phyloP scores from a whole-genome alignment of 192 early-diverging fungal species.

The Umbelopsis ramanniana region DNA sequence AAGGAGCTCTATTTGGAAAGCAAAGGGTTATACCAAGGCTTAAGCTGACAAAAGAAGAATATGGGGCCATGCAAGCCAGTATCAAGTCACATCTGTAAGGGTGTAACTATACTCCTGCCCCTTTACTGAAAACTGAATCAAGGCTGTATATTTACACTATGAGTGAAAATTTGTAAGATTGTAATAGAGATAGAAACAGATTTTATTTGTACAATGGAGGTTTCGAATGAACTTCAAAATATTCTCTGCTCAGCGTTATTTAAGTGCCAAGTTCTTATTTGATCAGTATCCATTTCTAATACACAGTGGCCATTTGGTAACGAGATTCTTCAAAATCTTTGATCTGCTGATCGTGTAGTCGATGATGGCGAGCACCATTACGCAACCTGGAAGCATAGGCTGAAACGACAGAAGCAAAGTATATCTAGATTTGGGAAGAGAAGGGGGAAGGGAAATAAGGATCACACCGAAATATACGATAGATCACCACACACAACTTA shows the following conservation, averaged over 20 bases:
- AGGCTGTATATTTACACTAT: not conserved
- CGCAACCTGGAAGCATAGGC: constrained; percentile 38
- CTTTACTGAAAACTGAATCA: not conserved
- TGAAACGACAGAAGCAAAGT: constrained; percentile 36
- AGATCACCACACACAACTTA: constrained; percentile 8
- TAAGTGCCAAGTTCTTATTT: not conserved
- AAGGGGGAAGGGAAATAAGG: not conserved
- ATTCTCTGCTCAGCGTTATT: not conserved
- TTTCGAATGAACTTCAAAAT: not conserved
- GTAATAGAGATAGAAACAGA: not conserved
- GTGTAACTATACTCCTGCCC: not conserved
- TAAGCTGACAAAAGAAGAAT: constrained; percentile 8
- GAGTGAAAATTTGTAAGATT: not conserved
- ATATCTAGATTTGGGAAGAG: constrained; percentile 23
- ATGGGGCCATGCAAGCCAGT: not conserved
- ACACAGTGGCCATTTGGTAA: constrained; percentile 43
- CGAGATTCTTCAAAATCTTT: constrained; percentile 46
- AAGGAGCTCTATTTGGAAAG: constrained; percentile 2
- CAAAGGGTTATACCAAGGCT: not conserved
- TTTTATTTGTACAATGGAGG: constrained; percentile 18
- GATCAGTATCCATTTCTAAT: constrained; percentile 23
- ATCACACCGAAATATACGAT: no score
- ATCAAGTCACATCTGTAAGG: not conserved
- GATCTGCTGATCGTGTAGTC: constrained; percentile 46
- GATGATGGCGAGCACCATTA: constrained; percentile 46